These are phyloP conservation scores for Camelina sativa DNA, from an alignment of 345 rosid genomes.

Conservation along the genomic window DNA sequence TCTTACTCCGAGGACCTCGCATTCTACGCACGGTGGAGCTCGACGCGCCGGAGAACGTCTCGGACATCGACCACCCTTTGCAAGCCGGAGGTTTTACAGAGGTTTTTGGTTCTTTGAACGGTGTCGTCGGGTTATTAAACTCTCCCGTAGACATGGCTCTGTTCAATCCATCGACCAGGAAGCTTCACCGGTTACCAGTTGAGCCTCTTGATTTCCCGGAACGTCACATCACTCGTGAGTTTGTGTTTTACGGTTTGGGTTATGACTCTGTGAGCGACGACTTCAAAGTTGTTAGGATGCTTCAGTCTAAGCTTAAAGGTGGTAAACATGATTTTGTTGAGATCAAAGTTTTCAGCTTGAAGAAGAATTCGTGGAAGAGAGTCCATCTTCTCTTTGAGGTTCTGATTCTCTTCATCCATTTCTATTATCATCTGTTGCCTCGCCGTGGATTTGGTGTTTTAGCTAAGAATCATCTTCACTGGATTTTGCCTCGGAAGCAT, in stretches of 20 bases:
- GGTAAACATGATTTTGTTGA: neutral
- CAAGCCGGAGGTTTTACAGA: conserved; percentile 44
- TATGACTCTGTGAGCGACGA: conserved; percentile 50
- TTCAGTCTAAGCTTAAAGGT: conserved; percentile 36
- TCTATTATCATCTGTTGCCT: conserved; percentile 25
- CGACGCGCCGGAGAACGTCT: conserved; percentile 36
- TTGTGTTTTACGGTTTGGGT: conserved; percentile 52
- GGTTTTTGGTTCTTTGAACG: conserved; percentile 56
- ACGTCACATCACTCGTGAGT: conserved; percentile 19
- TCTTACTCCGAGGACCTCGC: conserved; percentile 43
- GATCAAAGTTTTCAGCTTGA: conserved; percentile 47
- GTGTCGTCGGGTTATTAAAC: conserved; percentile 51
- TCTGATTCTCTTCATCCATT: neutral
- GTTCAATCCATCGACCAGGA: conserved; percentile 48
- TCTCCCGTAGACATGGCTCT: conserved; percentile 50
- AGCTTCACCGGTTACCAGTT: conserved; percentile 41
- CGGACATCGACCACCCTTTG: conserved; percentile 46
- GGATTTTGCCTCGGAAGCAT: conserved; percentile 44
- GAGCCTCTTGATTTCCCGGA: conserved; percentile 26
- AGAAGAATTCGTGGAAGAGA: conserved; percentile 46
- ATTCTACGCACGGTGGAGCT: conserved; percentile 44
- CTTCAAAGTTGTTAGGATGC: conserved; percentile 53
- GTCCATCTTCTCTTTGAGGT: conserved; percentile 28
- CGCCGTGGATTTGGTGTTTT: conserved; percentile 42
- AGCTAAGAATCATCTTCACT: conserved; percentile 53